Conservation (phyloP, 805 yeast species). For the Grigorovia yakushimaensis region DNA sequence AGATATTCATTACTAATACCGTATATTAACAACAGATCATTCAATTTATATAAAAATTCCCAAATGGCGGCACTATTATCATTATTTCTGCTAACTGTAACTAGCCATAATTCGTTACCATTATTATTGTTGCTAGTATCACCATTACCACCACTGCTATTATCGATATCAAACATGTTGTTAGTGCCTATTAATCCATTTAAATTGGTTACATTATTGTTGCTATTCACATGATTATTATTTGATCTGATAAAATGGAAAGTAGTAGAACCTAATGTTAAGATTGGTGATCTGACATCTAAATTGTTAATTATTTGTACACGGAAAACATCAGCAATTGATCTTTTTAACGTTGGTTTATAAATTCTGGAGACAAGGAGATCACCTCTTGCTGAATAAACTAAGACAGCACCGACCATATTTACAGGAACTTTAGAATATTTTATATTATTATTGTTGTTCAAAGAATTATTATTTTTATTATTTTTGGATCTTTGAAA, state of each 20-base stretch:
- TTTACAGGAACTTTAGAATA: not conserved
- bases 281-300: constrained; percentile 50
- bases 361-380: constrained; percentile 65
- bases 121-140: not conserved
- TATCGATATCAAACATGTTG: not conserved
- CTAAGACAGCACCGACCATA: constrained; percentile 79
- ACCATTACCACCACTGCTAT: not conserved
- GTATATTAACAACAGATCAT: constrained; percentile 40
- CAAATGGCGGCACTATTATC: constrained; percentile 73
- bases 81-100: constrained; percentile 83
- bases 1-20: constrained; percentile 33
- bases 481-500: not conserved
- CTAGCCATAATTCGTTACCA: constrained; percentile 51
- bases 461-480: not conserved
- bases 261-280: constrained; percentile 88
- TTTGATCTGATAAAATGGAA: constrained; percentile 64
- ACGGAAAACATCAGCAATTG: constrained; percentile 81
- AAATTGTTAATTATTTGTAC: constrained; percentile 71
- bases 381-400: constrained; percentile 76
- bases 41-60: constrained; percentile 65
- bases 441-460: not conserved
- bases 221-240: constrained; percentile 20
- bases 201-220: not conserved
- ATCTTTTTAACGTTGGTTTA: constrained; percentile 66
- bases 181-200: not conserved